Conservation (phyloP, 306 rosid species). For the Prunus kanzakura region DNA sequence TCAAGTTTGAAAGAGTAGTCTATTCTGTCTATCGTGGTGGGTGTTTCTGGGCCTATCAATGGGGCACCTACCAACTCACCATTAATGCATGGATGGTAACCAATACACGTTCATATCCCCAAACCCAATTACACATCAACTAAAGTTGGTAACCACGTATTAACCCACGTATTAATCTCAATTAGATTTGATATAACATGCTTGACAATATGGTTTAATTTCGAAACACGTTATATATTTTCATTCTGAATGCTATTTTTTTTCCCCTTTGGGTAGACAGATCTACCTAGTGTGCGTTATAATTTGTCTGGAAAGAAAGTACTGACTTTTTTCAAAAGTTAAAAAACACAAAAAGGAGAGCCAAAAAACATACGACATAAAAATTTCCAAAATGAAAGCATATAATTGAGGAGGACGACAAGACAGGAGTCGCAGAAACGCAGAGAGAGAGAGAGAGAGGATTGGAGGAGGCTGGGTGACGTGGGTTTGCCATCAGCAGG, state of each 20-base stretch:
- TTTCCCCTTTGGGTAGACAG: too few species aligned
- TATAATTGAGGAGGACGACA: not conserved
- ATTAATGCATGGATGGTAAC: conserved; percentile 25
- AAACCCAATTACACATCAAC: not conserved
- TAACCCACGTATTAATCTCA: not conserved
- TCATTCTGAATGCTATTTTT: too few species aligned
- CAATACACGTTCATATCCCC: not conserved
- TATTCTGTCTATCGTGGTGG: not conserved
- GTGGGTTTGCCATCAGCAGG: conserved; percentile 31
- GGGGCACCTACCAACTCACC: conserved; percentile 17
- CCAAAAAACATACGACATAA: not conserved
- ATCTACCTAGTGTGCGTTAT: too few species aligned
- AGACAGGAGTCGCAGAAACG: not conserved
- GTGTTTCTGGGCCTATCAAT: conserved; percentile 3
- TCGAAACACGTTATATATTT: too few species aligned
- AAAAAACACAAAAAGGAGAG: too few species aligned
- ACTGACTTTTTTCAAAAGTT: too few species aligned
- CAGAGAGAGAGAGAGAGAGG: not conserved
- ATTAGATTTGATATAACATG: too few species aligned
- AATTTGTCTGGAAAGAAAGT: too few species aligned
- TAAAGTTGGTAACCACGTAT: conserved; percentile 8
- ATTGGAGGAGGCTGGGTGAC: conserved; percentile 24
- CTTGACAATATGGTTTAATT: too few species aligned
- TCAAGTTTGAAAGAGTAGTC: not conserved
- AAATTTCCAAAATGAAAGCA: too few species aligned